Evolutionary conservation across 2,329 filamentous ascomycete species (phyloP).

Genomic region (Chaetothyriales sp.): DNA sequence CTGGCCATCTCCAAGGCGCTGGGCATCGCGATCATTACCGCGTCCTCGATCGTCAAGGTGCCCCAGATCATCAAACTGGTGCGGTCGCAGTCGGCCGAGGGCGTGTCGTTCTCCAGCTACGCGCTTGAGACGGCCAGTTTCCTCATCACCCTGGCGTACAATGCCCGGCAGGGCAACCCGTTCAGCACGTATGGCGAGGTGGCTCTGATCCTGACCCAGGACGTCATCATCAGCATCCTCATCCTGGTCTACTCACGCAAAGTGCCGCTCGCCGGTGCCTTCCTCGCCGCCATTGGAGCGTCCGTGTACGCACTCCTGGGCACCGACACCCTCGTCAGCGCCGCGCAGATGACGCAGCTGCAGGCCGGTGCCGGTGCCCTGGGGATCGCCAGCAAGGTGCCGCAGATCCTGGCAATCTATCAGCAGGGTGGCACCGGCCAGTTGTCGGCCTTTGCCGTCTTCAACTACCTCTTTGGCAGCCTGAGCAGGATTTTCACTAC

Average conservation of each 20-base stretch:
- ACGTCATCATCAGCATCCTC: slow-evolving; percentile 73
- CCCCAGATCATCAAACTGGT: slow-evolving; percentile 92
- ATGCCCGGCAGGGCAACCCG: slow-evolving; percentile 75
- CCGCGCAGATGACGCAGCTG: slow-evolving; percentile 53
- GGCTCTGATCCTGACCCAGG: slow-evolving; percentile 79
- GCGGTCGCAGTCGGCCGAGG: slow-evolving; percentile 61
- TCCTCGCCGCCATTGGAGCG: slow-evolving; percentile 61
- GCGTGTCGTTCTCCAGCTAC: slow-evolving; percentile 81
- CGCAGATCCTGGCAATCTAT: slow-evolving; percentile 81
- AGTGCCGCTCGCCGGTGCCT: slow-evolving; percentile 52
- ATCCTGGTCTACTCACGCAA: slow-evolving; percentile 71
- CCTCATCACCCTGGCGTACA: slow-evolving; percentile 83
- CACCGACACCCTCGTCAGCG: slow-evolving; percentile 46
- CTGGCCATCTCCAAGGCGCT: slow-evolving; percentile 83
- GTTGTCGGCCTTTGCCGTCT: slow-evolving; percentile 91
- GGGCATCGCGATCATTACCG: slow-evolving; percentile 82
- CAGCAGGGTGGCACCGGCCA: slow-evolving; percentile 80
- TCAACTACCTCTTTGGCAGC: slow-evolving; percentile 91
- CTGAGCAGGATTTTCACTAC: slow-evolving; percentile 95
- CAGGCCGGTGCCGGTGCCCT: slow-evolving; percentile 74
- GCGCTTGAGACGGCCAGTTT: slow-evolving; percentile 79
- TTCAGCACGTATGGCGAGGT: slow-evolving; percentile 97
- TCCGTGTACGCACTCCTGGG: slow-evolving; percentile 56
- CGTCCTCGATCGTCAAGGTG: slow-evolving; percentile 84
- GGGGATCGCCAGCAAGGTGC: slow-evolving; percentile 78